These are phyloP conservation scores for Malus orientalis DNA, from an alignment of 306 rosid genomes.

Conservation along the genomic window DNA sequence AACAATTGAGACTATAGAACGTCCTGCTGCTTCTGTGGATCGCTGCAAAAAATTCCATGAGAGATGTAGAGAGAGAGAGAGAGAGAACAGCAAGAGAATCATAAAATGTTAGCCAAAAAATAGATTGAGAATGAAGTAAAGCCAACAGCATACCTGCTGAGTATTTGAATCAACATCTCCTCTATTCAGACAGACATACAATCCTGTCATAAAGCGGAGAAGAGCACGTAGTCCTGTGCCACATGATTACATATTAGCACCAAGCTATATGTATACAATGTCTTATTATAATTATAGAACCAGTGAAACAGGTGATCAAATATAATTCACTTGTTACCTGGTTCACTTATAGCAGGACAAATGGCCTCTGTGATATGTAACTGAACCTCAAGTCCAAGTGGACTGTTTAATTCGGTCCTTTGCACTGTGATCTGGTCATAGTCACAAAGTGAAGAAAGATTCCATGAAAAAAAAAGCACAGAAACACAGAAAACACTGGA, in stretches of 20 bases:
- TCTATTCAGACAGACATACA: constrained; percentile 79
- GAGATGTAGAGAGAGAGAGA: constrained; percentile 23
- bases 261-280: constrained; percentile 4
- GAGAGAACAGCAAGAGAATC: not conserved
- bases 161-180: constrained; percentile 71
- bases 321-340: constrained; percentile 36
- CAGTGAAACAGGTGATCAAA: constrained; percentile 8
- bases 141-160: constrained; percentile 48
- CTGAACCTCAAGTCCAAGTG: constrained; percentile 92
- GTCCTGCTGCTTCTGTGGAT: constrained; percentile 78
- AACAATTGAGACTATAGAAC: constrained; percentile 71
- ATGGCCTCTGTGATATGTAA: constrained; percentile 82
- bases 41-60: constrained; percentile 45
- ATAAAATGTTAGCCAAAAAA: constrained; percentile 3
- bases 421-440: constrained; percentile 68
- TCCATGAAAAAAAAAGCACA: constrained; percentile 1
- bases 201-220: constrained; percentile 83
- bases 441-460: constrained; percentile 16
- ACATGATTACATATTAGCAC: constrained; percentile 12
- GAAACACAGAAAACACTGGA: constrained; percentile 6
- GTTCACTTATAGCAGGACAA: constrained; percentile 91
- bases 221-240: constrained; percentile 82
- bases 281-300: not conserved
- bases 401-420: constrained; percentile 81
- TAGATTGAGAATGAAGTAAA: constrained; percentile 15